phyloP scores from a whole-genome alignment of 805 yeast genomes.

The Saccharomycopsis microspora region DNA sequence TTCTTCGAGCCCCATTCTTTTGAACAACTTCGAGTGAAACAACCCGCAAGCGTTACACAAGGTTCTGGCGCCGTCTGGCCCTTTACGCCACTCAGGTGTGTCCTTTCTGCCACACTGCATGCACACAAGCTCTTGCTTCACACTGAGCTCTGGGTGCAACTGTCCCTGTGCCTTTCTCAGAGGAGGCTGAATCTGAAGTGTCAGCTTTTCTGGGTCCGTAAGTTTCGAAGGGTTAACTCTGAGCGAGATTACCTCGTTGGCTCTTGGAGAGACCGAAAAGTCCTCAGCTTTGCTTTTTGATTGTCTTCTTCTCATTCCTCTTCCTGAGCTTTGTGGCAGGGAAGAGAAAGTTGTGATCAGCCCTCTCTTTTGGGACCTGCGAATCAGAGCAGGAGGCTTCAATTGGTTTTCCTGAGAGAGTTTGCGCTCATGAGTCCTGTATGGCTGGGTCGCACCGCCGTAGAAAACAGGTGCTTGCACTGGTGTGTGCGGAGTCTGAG shows the following conservation, averaged over 20 bases:
- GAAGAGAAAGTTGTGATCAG: no score
- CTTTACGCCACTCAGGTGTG: conserved; percentile 92
- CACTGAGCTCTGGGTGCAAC: conserved; percentile 26
- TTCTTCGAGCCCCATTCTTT: conserved; percentile 33
- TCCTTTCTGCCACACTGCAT: conserved; percentile 61
- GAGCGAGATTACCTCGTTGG: conserved; percentile 1
- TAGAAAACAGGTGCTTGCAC: no score
- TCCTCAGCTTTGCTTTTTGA: background rate
- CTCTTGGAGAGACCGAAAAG: background rate
- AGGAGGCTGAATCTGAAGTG: conserved; percentile 5
- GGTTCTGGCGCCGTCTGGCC: conserved; percentile 74
- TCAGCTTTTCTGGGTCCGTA: background rate
- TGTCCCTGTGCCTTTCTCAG: conserved; percentile 21
- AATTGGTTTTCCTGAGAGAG: no score
- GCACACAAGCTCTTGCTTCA: conserved; percentile 26
- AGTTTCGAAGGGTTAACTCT: conserved; percentile 9
- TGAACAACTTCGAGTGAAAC: conserved; percentile 45
- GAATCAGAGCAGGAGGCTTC: no score
- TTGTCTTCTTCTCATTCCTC: background rate
- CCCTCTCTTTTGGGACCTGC: no score
- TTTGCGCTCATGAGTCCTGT: no score
- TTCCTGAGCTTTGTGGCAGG: no score
- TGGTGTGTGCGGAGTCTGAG: no score
- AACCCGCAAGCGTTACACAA: conserved; percentile 91
- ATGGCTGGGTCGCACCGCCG: no score